Evolutionary conservation across 768 basidiomycete species (phyloP).

Genomic region (Amanita jacksonii): DNA sequence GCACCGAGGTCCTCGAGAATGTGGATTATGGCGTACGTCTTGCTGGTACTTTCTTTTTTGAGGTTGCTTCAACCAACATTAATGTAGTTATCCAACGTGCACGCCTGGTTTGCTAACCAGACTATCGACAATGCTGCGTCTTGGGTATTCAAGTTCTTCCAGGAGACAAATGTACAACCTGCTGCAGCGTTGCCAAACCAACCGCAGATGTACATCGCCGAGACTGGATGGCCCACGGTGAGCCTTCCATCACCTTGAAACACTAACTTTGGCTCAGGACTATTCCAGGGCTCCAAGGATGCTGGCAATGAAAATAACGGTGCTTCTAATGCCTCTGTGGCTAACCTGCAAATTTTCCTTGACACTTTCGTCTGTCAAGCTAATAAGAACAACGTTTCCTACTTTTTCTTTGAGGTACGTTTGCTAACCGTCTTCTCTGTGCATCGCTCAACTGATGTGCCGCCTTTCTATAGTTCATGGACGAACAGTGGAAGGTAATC

Average conservation of each 20-base stretch:
- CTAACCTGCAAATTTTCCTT: conserved; percentile 58
- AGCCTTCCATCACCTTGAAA: conserved; percentile 11
- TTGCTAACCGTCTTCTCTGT: conserved; percentile 1
- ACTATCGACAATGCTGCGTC: conserved; percentile 59
- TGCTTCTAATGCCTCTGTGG: conserved; percentile 47
- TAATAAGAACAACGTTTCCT: conserved; percentile 63
- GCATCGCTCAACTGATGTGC: neutral
- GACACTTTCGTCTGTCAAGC: conserved; percentile 87
- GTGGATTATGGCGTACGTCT: conserved; percentile 61
- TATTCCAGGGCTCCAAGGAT: conserved; percentile 44
- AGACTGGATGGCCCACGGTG: conserved; percentile 79
- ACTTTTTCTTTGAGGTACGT: conserved; percentile 79
- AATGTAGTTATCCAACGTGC: conserved; percentile 79
- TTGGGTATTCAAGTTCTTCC: conserved; percentile 81
- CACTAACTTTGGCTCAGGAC: neutral
- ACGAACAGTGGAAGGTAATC: conserved; percentile 67
- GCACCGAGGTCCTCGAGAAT: conserved; percentile 45
- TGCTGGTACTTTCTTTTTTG: neutral
- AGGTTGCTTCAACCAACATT: neutral
- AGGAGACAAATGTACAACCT: conserved; percentile 51
- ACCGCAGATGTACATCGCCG: conserved; percentile 84
- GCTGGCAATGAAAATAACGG: conserved; percentile 53
- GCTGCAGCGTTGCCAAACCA: conserved; percentile 55
- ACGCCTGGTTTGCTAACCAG: conserved; percentile 87
- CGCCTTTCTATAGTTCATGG: conserved; percentile 43